Conservation (phyloP, 768 basidiomycete genomes). For the Mycena capillaripes region DNA sequence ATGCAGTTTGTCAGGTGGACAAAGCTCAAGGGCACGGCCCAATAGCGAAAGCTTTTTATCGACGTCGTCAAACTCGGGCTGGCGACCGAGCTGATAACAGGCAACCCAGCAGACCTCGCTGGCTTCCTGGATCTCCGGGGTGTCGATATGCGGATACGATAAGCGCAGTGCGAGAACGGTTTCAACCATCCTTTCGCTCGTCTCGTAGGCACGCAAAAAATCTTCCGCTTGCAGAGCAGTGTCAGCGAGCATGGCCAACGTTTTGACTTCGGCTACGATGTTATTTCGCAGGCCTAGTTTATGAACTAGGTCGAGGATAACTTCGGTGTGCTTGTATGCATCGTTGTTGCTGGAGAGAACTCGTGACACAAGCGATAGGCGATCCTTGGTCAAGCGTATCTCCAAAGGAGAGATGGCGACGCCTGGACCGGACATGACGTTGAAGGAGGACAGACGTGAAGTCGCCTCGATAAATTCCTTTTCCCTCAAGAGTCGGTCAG, state of each 20-base stretch:
- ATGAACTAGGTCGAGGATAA: conserved; percentile 90
- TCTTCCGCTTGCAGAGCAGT: conserved; percentile 89
- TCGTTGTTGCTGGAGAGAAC: conserved; percentile 89
- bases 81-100: conserved; percentile 89
- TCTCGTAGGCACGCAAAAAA: conserved; percentile 79
- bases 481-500: conserved; percentile 75
- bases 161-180: conserved; percentile 66
- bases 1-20: conserved; percentile 83
- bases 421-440: conserved; percentile 80
- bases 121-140: conserved; percentile 66
- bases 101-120: conserved; percentile 91
- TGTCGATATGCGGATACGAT: conserved; percentile 47
- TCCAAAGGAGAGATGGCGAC: conserved; percentile 91
- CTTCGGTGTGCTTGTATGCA: conserved; percentile 92
- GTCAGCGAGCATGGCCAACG: conserved; percentile 91
- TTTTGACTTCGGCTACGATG: conserved; percentile 81
- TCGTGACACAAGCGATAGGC: conserved; percentile 87
- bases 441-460: conserved; percentile 94
- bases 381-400: conserved; percentile 92
- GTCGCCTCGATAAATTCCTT: conserved; percentile 98
- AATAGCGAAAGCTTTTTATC: conserved; percentile 78
- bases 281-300: conserved; percentile 89
- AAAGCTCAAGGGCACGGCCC: conserved; percentile 87
- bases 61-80: conserved; percentile 80
- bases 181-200: conserved; percentile 79